phyloP scores from a whole-genome alignment of 768 basidiomycete species.

The Termitomyces sp. region DNA sequence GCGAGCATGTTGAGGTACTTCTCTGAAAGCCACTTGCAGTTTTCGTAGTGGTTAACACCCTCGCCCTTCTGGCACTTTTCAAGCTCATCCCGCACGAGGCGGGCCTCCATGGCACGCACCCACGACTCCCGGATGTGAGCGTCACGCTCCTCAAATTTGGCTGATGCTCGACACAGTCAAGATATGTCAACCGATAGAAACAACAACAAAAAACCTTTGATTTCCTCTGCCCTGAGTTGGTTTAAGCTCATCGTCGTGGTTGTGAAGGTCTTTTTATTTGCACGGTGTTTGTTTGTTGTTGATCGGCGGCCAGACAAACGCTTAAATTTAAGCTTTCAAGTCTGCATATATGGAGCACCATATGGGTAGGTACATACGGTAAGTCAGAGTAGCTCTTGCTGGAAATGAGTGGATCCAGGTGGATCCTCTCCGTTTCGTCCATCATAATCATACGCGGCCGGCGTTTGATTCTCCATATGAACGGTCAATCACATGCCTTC shows the following conservation, averaged over 20 bases:
- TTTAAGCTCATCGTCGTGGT: conserved; percentile 33
- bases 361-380: too few relatives aligned
- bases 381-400: too few relatives aligned
- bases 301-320: background rate
- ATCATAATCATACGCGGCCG: too few relatives aligned
- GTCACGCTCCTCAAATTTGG: conserved; percentile 65
- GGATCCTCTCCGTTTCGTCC: background rate
- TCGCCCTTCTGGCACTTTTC: conserved; percentile 86
- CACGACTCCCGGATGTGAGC: conserved; percentile 83
- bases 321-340: too few relatives aligned
- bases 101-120: conserved; percentile 91
- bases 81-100: conserved; percentile 84
- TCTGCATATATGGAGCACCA: too few relatives aligned
- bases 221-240: conserved; percentile 39
- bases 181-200: background rate
- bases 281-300: conserved; percentile 12
- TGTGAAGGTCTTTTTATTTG: conserved; percentile 14
- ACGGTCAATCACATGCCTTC: conserved; percentile 19
- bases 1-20: conserved; percentile 75
- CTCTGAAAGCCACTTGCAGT: conserved; percentile 81
- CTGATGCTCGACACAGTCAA: conserved; percentile 26
- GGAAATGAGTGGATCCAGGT: too few relatives aligned
- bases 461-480: background rate
- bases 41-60: conserved; percentile 89
- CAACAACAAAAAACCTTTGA: conserved; percentile 36